Base-by-base conservation (phyloP, 371 early-diverging fungal species). In the Mortierella sp. region DNA sequence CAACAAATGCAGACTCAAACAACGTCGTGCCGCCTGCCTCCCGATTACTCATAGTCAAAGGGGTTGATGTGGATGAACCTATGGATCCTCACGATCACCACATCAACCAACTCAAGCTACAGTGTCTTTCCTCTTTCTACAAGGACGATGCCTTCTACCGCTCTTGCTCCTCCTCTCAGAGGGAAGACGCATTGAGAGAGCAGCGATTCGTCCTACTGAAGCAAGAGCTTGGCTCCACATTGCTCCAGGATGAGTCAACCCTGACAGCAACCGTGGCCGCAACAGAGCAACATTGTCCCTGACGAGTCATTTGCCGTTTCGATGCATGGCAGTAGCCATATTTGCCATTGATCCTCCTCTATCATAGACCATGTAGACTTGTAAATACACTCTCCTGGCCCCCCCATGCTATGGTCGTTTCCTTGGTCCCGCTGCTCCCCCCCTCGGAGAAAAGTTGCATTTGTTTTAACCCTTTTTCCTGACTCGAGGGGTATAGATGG, bases 191-290 rank as follows among this genome's bases (percentile, higher is more conserved):
- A 40, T 41, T 63, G 22, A 31, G 56, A 31, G 63, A 56, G 25
- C 56, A 63, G 13, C 54, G 63, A 48, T 62, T 62, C 54, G 44
- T 49, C 16, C 50, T 49, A 46, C 41, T 63, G 50, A 63, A 40
- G 22, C 63, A 63, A 25, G 56, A 63, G 49, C 44, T 56, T 17
- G 58, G 58, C 58, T 29, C 58, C 21, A 27, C 49, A 8, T 6
- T 57, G 29, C 29, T 48, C 49, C 47, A 57, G 39, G 58, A 48
- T 17, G 58, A 56, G 46, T 24, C 17, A 7, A 44, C 17, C 19
- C n/a, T 28, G 19, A 45, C 43, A 7, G 8, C 56, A n/a, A 17
- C 43, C 29, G 28, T 40, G 45, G 44, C 45, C 27, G 43, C 34
- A 10, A 34, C 34, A 34, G 34, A 34, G 34, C 34, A 34, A 34